Percentiles rank a stretch among this genome's conserved stretches.
Evolutionary conservation across 2,329 filamentous ascomycete species (phyloP).

Genomic region (Paradendryphiella salina): DNA sequence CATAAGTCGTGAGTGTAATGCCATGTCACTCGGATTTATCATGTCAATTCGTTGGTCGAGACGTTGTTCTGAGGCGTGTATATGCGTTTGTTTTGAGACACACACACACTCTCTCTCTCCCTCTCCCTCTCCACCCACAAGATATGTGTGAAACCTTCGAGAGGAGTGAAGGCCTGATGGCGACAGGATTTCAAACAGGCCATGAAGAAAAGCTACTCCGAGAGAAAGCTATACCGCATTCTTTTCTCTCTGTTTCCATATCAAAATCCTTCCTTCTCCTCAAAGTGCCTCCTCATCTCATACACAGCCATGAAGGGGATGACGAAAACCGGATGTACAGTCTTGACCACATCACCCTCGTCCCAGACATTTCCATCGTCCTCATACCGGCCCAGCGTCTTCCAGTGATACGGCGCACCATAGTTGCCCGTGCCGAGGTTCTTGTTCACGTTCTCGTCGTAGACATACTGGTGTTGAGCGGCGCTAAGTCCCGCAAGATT

Average conservation of each 20-base stretch:
- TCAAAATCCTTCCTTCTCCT: conserved; percentile 54
- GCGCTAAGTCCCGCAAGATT: conserved; percentile 83
- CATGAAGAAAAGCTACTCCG: not conserved
- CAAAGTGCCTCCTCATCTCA: conserved; percentile 67
- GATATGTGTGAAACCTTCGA: too few relatives aligned
- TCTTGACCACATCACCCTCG: conserved; percentile 67
- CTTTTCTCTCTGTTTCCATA: not conserved
- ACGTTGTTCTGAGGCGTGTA: too few relatives aligned
- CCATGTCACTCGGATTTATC: too few relatives aligned
- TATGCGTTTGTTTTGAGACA: too few relatives aligned
- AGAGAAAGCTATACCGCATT: too few relatives aligned
- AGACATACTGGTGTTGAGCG: conserved; percentile 68
- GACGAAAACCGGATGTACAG: conserved; percentile 82
- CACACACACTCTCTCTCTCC: too few relatives aligned
- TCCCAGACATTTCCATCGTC: conserved; percentile 64
- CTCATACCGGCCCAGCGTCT: conserved; percentile 52
- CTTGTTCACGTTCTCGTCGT: conserved; percentile 47
- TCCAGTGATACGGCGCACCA: conserved; percentile 52
- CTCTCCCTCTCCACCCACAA: too few relatives aligned
- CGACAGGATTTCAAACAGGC: too few relatives aligned
- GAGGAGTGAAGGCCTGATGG: too few relatives aligned
- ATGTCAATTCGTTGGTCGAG: too few relatives aligned
- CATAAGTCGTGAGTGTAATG: too few relatives aligned
- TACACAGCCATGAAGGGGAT: conserved; percentile 73
- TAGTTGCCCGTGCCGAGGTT: conserved; percentile 32